Conservation (phyloP, 2,329 filamentous ascomycete species). For the Ophiostoma perfectum region DNA sequence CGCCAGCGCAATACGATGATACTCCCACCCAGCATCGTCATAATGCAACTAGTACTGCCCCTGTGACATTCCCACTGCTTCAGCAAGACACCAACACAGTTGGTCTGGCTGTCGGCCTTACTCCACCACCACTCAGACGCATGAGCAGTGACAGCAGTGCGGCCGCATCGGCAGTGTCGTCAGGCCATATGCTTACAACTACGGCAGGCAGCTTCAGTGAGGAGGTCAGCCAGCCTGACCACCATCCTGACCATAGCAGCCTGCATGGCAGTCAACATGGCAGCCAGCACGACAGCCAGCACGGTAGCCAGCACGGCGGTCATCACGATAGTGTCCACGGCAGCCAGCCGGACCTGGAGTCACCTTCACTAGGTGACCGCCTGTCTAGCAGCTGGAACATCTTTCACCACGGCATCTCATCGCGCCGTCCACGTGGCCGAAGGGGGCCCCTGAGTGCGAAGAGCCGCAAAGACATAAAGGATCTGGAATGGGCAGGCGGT, state of each 20-base stretch:
- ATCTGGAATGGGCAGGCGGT: slow-evolving; percentile 31
- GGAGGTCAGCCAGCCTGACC: slow-evolving; percentile 12
- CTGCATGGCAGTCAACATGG: background rate
- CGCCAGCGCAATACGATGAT: background rate
- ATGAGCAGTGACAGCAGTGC: slow-evolving; percentile 19
- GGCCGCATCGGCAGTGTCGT: slow-evolving; percentile 16
- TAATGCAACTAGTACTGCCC: slow-evolving; percentile 19
- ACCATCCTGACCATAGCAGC: slow-evolving; percentile 9
- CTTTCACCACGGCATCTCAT: slow-evolving; percentile 27
- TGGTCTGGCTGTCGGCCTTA: slow-evolving; percentile 16
- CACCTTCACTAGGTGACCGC: slow-evolving; percentile 25
- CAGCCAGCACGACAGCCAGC: background rate
- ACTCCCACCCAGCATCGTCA: slow-evolving; percentile 9
- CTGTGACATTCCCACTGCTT: slow-evolving; percentile 15
- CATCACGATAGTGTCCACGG: background rate
- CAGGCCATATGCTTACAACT: background rate
- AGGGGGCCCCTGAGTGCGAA: slow-evolving; percentile 31
- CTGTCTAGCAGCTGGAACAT: slow-evolving; percentile 27
- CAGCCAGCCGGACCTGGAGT: slow-evolving; percentile 16
- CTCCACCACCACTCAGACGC: slow-evolving; percentile 7
- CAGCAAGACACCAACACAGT: slow-evolving; percentile 20
- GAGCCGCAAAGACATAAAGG: slow-evolving; percentile 31
- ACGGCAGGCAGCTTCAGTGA: background rate
- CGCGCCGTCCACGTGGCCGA: slow-evolving; percentile 30
- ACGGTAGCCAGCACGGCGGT: background rate